Percentiles rank a stretch among this genome's conserved stretches.
Evolutionary conservation across 164 flowering plant genomes (phyloP).

Genomic region (Aristolochia californica): DNA sequence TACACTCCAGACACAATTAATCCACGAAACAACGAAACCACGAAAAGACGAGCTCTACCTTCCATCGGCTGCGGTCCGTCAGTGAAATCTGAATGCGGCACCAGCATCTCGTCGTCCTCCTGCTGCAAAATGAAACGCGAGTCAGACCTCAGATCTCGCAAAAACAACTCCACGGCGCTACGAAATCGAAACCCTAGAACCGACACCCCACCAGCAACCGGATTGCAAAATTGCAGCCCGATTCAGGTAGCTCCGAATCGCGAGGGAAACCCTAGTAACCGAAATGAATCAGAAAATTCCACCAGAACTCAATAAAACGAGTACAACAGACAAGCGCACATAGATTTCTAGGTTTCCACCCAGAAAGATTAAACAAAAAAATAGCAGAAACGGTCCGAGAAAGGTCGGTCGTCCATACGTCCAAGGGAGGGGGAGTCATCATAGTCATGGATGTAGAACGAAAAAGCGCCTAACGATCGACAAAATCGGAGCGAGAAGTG

Average conservation of each 20-base stretch:
- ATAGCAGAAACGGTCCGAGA: background rate
- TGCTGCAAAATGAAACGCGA: conserved; percentile 36
- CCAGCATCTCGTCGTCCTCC: conserved; percentile 89
- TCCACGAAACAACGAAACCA: conserved; percentile 1
- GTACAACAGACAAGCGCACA: background rate
- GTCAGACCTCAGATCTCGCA: conserved; percentile 20
- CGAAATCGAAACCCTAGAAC: conserved; percentile 31
- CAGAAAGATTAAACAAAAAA: background rate
- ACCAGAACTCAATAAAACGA: background rate
- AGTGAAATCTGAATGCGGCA: conserved; percentile 69
- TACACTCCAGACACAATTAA: no score
- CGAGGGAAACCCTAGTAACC: conserved; percentile 8
- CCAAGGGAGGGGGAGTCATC: conserved; percentile 62
- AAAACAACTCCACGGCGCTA: conserved; percentile 6
- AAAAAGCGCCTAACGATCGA: conserved; percentile 24
- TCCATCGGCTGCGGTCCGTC: conserved; percentile 82
- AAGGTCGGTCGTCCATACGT: conserved; percentile 22
- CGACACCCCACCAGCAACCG: conserved; percentile 2
- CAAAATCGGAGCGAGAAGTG: conserved; percentile 15
- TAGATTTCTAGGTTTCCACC: background rate
- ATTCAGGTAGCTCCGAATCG: conserved; percentile 2
- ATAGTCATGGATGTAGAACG: conserved; percentile 44
- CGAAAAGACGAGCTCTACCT: conserved; percentile 19
- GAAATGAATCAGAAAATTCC: background rate
- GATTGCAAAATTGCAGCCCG: background rate